A percentile compares a stretch with the other conserved stretches of the same genome.
These are phyloP conservation scores for Citrullus amarus DNA, from an alignment of 306 rosid genomes.

Conservation along the genomic window DNA sequence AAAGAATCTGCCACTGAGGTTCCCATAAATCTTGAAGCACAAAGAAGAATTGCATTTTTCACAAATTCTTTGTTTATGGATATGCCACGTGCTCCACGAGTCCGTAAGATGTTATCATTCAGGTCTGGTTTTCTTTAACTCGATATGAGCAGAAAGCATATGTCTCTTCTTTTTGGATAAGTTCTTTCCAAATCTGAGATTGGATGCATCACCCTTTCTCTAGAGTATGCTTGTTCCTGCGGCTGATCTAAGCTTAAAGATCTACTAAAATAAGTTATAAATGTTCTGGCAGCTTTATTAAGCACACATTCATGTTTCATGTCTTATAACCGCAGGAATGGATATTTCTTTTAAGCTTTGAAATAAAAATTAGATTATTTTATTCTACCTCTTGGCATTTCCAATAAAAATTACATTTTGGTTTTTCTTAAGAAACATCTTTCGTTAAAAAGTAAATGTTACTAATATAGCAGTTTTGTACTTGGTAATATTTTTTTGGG, in stretches of 20 bases:
- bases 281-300: not conserved
- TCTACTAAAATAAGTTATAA: not conserved
- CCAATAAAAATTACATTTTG: not conserved
- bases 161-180: too few relatives aligned
- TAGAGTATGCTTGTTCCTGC: not conserved
- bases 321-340: not conserved
- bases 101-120: slow-evolving; percentile 93
- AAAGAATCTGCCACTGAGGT: slow-evolving; percentile 79
- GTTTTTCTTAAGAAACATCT: not conserved
- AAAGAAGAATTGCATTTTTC: slow-evolving; percentile 85
- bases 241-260: not conserved
- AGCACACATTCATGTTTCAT: not conserved
- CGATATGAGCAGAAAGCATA: slow-evolving; percentile 7
- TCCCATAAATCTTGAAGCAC: slow-evolving; percentile 95
- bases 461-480: not conserved
- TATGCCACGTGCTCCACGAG: slow-evolving; percentile 96
- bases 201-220: too few relatives aligned
- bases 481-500: slow-evolving; percentile 8
- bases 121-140: slow-evolving; percentile 33
- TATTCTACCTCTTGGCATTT: not conserved
- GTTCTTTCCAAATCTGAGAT: too few relatives aligned
- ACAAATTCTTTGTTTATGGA: slow-evolving; percentile 94
- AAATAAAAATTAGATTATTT: not conserved
- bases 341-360: not conserved
- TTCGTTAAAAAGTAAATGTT: not conserved